Evolutionary conservation across 768 basidiomycete species (phyloP).

Genomic region (Sistotremastrum suecicum): DNA sequence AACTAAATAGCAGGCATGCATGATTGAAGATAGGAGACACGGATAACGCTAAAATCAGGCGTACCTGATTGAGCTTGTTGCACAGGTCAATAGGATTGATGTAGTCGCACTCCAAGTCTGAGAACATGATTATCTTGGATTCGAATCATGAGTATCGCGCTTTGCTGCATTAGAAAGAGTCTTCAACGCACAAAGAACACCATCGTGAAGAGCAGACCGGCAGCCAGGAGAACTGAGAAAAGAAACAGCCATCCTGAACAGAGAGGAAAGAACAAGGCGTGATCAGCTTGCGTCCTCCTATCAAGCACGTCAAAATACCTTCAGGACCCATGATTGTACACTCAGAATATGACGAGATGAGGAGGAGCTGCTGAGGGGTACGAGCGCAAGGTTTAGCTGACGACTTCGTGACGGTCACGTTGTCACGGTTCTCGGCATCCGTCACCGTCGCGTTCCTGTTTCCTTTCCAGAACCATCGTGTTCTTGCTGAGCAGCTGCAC

Average conservation of each 20-base stretch:
- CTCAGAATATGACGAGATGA: too few species aligned
- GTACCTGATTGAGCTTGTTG: slow-evolving; percentile 95
- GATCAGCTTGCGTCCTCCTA: not conserved
- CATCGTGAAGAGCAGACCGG: slow-evolving; percentile 92
- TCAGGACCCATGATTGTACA: too few species aligned
- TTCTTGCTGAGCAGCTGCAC: too few species aligned
- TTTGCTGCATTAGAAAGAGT: not conserved
- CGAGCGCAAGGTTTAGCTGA: too few species aligned
- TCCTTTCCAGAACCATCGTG: too few species aligned
- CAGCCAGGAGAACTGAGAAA: slow-evolving; percentile 90
- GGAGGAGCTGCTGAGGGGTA: too few species aligned
- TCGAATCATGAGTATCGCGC: not conserved
- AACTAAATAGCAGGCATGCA: slow-evolving; percentile 43
- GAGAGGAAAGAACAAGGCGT: not conserved
- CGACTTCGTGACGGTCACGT: too few species aligned
- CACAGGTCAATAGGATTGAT: slow-evolving; percentile 99
- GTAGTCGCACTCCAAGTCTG: slow-evolving; percentile 98
- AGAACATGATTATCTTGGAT: slow-evolving; percentile 96
- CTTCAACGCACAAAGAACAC: slow-evolving; percentile 85
- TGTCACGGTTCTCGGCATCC: too few species aligned
- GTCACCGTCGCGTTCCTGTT: too few species aligned
- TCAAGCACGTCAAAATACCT: too few species aligned
- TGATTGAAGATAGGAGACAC: not conserved
- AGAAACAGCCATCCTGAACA: slow-evolving; percentile 86
- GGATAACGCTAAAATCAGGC: slow-evolving; percentile 10